Percentiles rank a stretch among this genome's conserved stretches.
These are phyloP conservation scores for Fusarium sp. DNA, from an alignment of 2,329 filamentous ascomycete species.

Conservation along the genomic window DNA sequence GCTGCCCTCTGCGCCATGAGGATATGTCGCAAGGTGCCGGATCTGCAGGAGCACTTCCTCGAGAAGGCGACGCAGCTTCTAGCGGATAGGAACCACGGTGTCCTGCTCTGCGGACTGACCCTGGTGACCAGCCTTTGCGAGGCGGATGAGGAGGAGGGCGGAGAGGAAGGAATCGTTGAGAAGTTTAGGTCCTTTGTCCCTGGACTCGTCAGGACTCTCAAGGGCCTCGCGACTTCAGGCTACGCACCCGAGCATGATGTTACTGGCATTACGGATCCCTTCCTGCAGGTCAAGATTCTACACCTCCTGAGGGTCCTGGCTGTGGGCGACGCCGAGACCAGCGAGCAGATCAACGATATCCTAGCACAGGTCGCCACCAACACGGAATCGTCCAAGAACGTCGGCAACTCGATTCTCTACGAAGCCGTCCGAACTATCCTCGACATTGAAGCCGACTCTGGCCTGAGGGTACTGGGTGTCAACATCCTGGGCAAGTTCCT, in stretches of 20 bases:
- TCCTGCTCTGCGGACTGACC: slow-evolving; percentile 91
- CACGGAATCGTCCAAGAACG: slow-evolving; percentile 97
- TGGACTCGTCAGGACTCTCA: slow-evolving; percentile 88
- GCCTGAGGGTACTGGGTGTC: slow-evolving; percentile 91
- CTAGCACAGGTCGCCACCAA: slow-evolving; percentile 97
- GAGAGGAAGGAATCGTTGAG: slow-evolving; percentile 89
- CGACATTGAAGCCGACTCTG: slow-evolving; percentile 97
- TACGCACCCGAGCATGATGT: slow-evolving; percentile 99
- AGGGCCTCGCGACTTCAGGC: slow-evolving; percentile 91
- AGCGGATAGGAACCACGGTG: slow-evolving; percentile 94
- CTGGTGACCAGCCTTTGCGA: slow-evolving; percentile 93
- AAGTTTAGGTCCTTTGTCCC: slow-evolving; percentile 91
- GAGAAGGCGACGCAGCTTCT: slow-evolving; percentile 92
- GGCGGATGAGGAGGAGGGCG: slow-evolving; percentile 90
- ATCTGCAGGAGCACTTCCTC: slow-evolving; percentile 95
- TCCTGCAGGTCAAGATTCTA: slow-evolving; percentile 96
- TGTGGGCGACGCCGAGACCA: slow-evolving; percentile 86
- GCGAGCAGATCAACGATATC: slow-evolving; percentile 98
- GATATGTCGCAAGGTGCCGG: slow-evolving; percentile 97
- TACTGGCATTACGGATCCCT: slow-evolving; percentile 96
- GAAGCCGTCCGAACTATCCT: slow-evolving; percentile 97
- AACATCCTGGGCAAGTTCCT: slow-evolving; percentile 99
- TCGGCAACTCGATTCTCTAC: slow-evolving; percentile 97
- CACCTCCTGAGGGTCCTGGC: slow-evolving; percentile 87
- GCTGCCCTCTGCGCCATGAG: slow-evolving; percentile 99